phyloP scores from a whole-genome alignment of 306 rosid species.

The Fagus sylvatica region DNA sequence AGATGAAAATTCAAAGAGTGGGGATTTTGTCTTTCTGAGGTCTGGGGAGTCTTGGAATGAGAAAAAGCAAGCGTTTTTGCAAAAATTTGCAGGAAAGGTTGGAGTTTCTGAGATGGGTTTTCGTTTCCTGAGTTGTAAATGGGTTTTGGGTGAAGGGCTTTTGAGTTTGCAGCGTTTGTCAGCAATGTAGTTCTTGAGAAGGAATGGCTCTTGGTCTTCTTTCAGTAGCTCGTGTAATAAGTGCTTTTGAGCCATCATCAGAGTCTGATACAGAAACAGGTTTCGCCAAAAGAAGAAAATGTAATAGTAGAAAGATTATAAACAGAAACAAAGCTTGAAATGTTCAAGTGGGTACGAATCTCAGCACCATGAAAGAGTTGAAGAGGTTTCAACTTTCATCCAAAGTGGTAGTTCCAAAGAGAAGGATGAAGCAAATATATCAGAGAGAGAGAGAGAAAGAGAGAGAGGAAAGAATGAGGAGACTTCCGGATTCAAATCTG shows the following conservation, averaged over 20 bases:
- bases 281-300: neutral
- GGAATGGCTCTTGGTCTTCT: constrained; percentile 72
- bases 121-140: constrained; percentile 35
- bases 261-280: neutral
- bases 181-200: constrained; percentile 53
- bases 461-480: constrained; percentile 40
- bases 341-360: neutral
- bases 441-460: neutral
- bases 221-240: constrained; percentile 50
- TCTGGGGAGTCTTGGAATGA: constrained; percentile 62
- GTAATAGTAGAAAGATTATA: neutral
- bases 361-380: constrained; percentile 18
- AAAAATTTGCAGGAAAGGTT: constrained; percentile 31
- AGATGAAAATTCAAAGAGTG: constrained; percentile 59
- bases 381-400: constrained; percentile 28
- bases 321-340: neutral
- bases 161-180: constrained; percentile 41
- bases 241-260: constrained; percentile 49
- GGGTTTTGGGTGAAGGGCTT: constrained; percentile 29
- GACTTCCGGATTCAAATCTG: constrained; percentile 66
- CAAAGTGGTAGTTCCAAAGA: neutral
- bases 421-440: constrained; percentile 27
- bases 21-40: constrained; percentile 65
- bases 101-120: constrained; percentile 32
- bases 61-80: constrained; percentile 65